Percentiles rank a stretch among this genome's conserved stretches.
These are phyloP conservation scores for Lentinula sp. DNA, from an alignment of 768 basidiomycete species.

Conservation along the genomic window DNA sequence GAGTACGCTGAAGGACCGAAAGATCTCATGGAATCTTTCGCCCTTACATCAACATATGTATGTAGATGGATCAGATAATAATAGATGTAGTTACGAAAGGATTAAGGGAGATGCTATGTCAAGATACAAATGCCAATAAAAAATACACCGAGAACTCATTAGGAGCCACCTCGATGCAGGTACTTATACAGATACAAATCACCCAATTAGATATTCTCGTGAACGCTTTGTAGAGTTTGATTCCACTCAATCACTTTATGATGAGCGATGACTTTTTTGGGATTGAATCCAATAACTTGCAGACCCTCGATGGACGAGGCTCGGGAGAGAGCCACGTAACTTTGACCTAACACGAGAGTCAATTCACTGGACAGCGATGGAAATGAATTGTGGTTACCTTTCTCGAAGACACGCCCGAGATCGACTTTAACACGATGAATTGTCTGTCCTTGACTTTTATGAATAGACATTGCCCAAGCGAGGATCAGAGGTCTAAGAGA, in stretches of 20 bases:
- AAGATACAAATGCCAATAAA: background rate
- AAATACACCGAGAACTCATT: background rate
- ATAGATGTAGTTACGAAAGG: background rate
- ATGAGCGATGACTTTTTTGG: conserved; percentile 34
- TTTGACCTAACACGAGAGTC: conserved; percentile 28
- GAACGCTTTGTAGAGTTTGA: background rate
- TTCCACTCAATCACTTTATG: conserved; percentile 7
- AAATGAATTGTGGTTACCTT: conserved; percentile 26
- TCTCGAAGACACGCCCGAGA: conserved; percentile 71
- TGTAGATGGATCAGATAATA: background rate
- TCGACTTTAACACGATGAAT: conserved; percentile 76
- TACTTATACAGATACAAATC: no score
- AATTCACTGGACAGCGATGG: background rate
- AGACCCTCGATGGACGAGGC: conserved; percentile 48
- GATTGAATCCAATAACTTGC: conserved; percentile 47
- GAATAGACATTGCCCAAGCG: conserved; percentile 81
- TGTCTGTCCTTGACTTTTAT: conserved; percentile 82
- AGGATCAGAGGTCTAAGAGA: conserved; percentile 51
- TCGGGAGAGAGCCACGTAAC: conserved; percentile 45
- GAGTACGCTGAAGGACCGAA: no score
- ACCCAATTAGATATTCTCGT: background rate
- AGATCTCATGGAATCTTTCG: no score
- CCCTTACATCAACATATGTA: no score
- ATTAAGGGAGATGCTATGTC: no score
- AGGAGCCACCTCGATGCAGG: background rate